These are phyloP conservation scores for Paramecium primaurelia DNA, from an alignment of 73 alveolate genomes.

Conservation along the genomic window DNA sequence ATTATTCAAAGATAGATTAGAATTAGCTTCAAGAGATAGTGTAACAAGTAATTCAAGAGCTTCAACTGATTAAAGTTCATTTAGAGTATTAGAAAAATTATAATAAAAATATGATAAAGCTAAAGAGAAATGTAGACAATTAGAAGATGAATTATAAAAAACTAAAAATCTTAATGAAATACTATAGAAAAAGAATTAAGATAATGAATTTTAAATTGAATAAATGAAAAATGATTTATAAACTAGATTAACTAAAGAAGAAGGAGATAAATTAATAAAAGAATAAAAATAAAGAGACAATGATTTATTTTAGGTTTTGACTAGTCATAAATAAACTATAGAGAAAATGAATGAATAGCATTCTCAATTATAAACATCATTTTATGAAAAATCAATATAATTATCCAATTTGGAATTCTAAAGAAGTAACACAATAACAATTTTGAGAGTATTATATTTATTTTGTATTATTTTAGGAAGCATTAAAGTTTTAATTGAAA, in stretches of 20 bases:
- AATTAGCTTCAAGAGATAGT: slow-evolving; percentile 5
- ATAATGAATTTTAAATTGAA: neutral
- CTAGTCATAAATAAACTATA: neutral
- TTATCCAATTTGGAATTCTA: neutral
- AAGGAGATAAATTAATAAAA: neutral
- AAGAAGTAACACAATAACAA: neutral
- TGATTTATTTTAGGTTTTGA: neutral
- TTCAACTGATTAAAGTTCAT: neutral
- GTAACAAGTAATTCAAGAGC: neutral
- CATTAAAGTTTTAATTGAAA: neutral
- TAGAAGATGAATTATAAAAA: neutral
- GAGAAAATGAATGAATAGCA: neutral
- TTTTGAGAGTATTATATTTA: neutral
- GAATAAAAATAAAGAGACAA: neutral
- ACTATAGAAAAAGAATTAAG: neutral
- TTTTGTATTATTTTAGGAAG: neutral
- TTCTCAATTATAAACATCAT: neutral
- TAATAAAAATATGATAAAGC: neutral
- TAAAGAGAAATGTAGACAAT: neutral
- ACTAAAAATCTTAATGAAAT: neutral
- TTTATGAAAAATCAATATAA: neutral
- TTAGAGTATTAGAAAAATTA: neutral
- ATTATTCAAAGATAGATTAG: neutral
- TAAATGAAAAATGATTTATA: neutral
- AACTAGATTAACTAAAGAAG: neutral